Evolutionary conservation across 2,329 filamentous ascomycete species (phyloP).

Genomic region (Aspergillus eucalypticola): DNA sequence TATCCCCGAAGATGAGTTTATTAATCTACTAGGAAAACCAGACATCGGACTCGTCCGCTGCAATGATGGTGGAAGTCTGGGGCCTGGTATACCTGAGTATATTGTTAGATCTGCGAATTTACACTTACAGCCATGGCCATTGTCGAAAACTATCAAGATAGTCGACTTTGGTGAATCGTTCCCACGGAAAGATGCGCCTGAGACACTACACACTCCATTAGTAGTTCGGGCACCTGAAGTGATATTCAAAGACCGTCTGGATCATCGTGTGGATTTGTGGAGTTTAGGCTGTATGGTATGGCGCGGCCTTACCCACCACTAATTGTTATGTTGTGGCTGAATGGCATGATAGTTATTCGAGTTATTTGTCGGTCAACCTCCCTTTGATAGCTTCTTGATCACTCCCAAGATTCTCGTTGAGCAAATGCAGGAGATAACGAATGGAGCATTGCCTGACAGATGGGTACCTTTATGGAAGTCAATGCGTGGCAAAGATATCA

Average conservation of each 20-base stretch:
- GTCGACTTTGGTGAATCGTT: constrained; percentile 46
- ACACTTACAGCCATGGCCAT: constrained; percentile 15
- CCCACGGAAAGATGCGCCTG: constrained; percentile 20
- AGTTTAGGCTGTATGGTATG: constrained; percentile 41
- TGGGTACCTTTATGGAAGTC: constrained; percentile 34
- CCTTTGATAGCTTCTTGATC: constrained; percentile 40
- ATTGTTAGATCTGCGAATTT: constrained; percentile 24
- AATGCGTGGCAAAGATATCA: constrained; percentile 23
- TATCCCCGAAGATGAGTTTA: constrained; percentile 21
- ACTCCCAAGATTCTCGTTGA: constrained; percentile 34
- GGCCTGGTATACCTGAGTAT: constrained; percentile 26
- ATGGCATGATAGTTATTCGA: constrained; percentile 37
- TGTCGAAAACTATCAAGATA: constrained; percentile 29
- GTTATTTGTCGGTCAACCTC: constrained; percentile 40
- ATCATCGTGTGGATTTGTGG: constrained; percentile 43
- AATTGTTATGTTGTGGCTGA: constrained; percentile 14
- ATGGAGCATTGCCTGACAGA: constrained; percentile 36
- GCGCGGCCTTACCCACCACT: not conserved
- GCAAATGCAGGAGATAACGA: constrained; percentile 40
- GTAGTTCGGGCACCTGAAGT: constrained; percentile 40
- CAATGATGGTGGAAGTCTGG: constrained; percentile 24
- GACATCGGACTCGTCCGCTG: constrained; percentile 27
- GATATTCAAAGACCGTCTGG: constrained; percentile 38
- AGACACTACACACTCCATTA: constrained; percentile 37
- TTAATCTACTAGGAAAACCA: constrained; percentile 27